Percentiles rank a stretch among this genome's conserved stretches.
These are phyloP conservation scores for Saccharum hybrid DNA, from an alignment of 202 grass and related monocot genomes.

Conservation along the genomic window DNA sequence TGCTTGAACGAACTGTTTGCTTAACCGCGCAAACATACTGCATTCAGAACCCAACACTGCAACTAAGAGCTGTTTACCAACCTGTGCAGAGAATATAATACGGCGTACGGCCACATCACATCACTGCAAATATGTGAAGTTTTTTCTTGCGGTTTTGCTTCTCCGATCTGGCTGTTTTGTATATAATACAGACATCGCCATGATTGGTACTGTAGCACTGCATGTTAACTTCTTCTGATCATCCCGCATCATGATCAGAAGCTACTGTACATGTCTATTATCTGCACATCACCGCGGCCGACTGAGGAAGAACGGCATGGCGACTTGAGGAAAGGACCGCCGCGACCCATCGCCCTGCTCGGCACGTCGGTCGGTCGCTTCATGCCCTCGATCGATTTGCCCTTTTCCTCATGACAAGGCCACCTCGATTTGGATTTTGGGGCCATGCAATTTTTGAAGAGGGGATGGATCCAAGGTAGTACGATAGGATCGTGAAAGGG, in stretches of 20 bases:
- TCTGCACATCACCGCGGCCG: background rate
- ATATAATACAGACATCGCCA: background rate
- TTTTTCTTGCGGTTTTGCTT: background rate
- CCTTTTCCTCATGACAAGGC: conserved; percentile 29
- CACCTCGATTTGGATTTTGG: background rate
- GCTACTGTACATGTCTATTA: background rate
- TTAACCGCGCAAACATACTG: conserved; percentile 32
- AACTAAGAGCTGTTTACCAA: background rate
- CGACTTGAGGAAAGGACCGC: background rate
- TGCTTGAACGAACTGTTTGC: conserved; percentile 38
- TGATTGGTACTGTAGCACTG: background rate
- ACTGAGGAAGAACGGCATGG: background rate
- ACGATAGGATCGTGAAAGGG: no score
- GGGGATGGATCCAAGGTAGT: no score
- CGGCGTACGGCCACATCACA: background rate
- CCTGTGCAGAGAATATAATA: background rate
- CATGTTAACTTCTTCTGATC: background rate
- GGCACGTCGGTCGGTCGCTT: conserved; percentile 23
- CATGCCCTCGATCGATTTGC: background rate
- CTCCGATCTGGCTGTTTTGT: background rate
- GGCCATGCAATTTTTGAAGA: background rate
- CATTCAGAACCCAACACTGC: background rate
- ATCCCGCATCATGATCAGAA: background rate
- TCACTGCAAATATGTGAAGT: no score
- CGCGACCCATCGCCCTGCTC: background rate